These are phyloP conservation scores for Lizonia empirigonia DNA, from an alignment of 2,329 filamentous ascomycete species.

Conservation along the genomic window DNA sequence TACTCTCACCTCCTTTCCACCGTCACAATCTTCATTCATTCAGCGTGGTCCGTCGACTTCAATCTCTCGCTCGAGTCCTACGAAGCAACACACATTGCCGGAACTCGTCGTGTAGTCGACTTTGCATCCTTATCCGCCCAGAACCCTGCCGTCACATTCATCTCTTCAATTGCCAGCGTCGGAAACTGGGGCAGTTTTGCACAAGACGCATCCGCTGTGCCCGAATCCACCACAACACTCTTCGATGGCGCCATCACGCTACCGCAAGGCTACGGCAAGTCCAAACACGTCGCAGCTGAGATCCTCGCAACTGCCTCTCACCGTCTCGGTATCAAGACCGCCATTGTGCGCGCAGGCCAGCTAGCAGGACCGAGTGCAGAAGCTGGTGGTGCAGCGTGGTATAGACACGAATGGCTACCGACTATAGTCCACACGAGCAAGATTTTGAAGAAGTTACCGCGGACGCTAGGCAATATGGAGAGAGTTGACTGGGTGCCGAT, in stretches of 20 bases:
- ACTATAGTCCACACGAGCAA: constrained; percentile 31
- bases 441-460: constrained; percentile 25
- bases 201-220: constrained; percentile 4
- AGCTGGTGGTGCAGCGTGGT: constrained; percentile 28
- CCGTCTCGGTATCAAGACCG: constrained; percentile 27
- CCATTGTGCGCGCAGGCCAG: constrained; percentile 38
- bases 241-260: constrained; percentile 40
- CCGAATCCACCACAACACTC: constrained; percentile 24
- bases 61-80: constrained; percentile 36
- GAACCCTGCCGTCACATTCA: constrained; percentile 42
- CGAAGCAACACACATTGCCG: constrained; percentile 20
- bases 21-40: constrained; percentile 56
- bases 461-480: constrained; percentile 21
- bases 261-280: constrained; percentile 48
- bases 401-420: constrained; percentile 35
- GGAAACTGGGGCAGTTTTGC: constrained; percentile 11
- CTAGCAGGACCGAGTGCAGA: constrained; percentile 34
- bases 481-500: constrained; percentile 36
- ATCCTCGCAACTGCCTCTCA: constrained; percentile 41
- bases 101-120: constrained; percentile 13
- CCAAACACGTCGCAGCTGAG: constrained; percentile 44
- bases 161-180: constrained; percentile 48
- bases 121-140: constrained; percentile 8
- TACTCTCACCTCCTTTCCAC: constrained; percentile 18
- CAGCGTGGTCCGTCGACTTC: constrained; percentile 63